phyloP scores from a whole-genome alignment of 768 basidiomycete genomes.

The Suillus placidus region DNA sequence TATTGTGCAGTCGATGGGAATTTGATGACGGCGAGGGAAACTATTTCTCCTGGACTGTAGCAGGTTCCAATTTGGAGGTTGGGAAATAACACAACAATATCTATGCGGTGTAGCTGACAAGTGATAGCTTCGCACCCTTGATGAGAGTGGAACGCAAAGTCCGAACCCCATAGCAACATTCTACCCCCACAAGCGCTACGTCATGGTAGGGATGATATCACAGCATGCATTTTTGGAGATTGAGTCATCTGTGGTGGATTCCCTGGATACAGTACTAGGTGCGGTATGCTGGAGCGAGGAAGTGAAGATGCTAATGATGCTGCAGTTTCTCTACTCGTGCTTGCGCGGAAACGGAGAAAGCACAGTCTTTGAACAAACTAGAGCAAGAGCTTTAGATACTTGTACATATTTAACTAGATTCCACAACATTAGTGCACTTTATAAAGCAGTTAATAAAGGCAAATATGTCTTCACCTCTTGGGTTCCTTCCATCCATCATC shows the following conservation, averaged over 20 bases:
- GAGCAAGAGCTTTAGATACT: background rate
- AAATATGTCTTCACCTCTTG: conserved; percentile 28
- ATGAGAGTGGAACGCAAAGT: conserved; percentile 27
- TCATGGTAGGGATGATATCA: conserved; percentile 38
- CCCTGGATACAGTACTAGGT: conserved; percentile 41
- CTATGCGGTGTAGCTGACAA: background rate
- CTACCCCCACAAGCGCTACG: conserved; percentile 36
- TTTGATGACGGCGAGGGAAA: conserved; percentile 29
- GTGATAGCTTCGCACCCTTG: conserved; percentile 29
- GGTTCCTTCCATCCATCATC: conserved; percentile 68
- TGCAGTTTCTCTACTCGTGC: conserved; percentile 36
- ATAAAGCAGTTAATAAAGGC: conserved; percentile 7
- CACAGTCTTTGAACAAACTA: conserved; percentile 15
- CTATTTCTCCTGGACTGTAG: conserved; percentile 22
- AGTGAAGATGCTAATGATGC: conserved; percentile 7
- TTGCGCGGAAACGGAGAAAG: conserved; percentile 31
- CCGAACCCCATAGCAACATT: conserved; percentile 37
- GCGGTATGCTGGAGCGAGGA: conserved; percentile 12
- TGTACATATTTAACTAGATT: conserved; percentile 20
- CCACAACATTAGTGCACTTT: conserved; percentile 13
- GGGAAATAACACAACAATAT: background rate
- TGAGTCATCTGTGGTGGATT: conserved; percentile 32
- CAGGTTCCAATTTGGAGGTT: conserved; percentile 18
- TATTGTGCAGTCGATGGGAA: conserved; percentile 22
- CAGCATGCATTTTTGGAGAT: conserved; percentile 41